phyloP scores from a whole-genome alignment of 164 flowering plant genomes.

The Kingdonia uniflora region DNA sequence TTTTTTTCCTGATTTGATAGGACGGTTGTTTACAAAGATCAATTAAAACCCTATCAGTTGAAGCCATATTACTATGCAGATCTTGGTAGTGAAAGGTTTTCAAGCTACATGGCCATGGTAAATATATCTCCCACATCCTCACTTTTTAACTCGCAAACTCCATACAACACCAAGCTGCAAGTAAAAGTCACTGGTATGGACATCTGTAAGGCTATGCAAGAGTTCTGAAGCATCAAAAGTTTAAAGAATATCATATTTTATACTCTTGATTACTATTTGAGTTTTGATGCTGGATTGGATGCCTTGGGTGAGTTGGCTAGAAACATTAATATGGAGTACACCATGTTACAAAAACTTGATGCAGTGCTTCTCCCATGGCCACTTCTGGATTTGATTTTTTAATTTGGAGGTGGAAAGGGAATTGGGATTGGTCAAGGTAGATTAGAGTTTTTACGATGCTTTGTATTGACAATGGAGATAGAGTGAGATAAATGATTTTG shows the following conservation, averaged over 20 bases:
- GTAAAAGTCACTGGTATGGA: conserved; percentile 46
- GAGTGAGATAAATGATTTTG: conserved; percentile 7
- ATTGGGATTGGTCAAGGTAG: conserved; percentile 48
- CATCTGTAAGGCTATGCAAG: conserved; percentile 83
- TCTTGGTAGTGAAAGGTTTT: conserved; percentile 97
- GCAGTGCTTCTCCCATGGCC: conserved; percentile 48
- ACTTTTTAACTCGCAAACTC: conserved; percentile 50
- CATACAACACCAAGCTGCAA: conserved; percentile 59
- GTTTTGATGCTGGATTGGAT: conserved; percentile 82
- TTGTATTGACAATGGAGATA: conserved; percentile 20
- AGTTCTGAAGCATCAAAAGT: conserved; percentile 89
- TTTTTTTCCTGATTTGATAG: conserved; percentile 33
- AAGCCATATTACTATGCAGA: conserved; percentile 82
- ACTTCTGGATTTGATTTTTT: conserved; percentile 35
- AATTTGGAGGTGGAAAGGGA: conserved; percentile 33
- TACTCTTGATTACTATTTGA: conserved; percentile 61
- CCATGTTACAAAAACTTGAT: conserved; percentile 77
- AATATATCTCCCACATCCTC: conserved; percentile 52
- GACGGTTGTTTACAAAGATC: conserved; percentile 97
- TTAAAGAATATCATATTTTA: conserved; percentile 81
- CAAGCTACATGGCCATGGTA: conserved; percentile 99
- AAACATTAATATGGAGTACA: conserved; percentile 69
- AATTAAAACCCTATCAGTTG: conserved; percentile 87
- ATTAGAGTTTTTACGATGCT: conserved; percentile 34
- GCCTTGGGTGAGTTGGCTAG: no score